These are phyloP conservation scores for Apiotrichum domesticum DNA, from an alignment of 1,284 basidiomycete genomes.

Conservation along the genomic window DNA sequence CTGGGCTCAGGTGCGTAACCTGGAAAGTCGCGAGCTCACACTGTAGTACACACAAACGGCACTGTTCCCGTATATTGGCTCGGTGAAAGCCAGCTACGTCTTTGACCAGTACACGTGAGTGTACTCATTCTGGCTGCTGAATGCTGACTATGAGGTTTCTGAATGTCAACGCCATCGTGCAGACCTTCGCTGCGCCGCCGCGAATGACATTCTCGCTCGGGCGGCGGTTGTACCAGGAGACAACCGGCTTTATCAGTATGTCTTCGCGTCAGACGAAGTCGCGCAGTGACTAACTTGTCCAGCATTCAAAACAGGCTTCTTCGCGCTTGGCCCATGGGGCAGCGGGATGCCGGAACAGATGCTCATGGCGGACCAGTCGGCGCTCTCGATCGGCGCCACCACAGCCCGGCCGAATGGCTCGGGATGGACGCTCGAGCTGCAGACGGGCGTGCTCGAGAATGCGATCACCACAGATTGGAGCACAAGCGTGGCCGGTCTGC, in stretches of 20 bases:
- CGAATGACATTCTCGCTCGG: slow-evolving; percentile 48
- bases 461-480: slow-evolving; percentile 45
- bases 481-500: slow-evolving; percentile 47
- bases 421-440: slow-evolving; percentile 44
- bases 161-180: slow-evolving; percentile 40
- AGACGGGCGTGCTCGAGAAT: slow-evolving; percentile 31
- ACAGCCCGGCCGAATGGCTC: slow-evolving; percentile 25
- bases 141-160: slow-evolving; percentile 25
- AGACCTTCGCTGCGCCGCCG: slow-evolving; percentile 42
- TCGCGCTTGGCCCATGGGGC: slow-evolving; percentile 48
- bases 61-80: slow-evolving; percentile 47
- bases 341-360: slow-evolving; percentile 4
- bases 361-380: slow-evolving; percentile 26
- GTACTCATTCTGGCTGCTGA: too few relatives aligned
- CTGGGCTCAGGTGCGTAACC: slow-evolving; percentile 37
- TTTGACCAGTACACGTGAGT: slow-evolving; percentile 44
- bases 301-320: slow-evolving; percentile 49
- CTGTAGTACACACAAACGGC: slow-evolving; percentile 37
- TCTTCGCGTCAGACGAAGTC: neutral
- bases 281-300: neutral
- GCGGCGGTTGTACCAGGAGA: slow-evolving; percentile 43
- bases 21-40: neutral
- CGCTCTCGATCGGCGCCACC: slow-evolving; percentile 42
- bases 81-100: slow-evolving; percentile 48
- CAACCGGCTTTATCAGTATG: slow-evolving; percentile 46